These are phyloP conservation scores for Jaenimonas drosophilae DNA, from an alignment of 208 protist species.

Conservation along the genomic window DNA sequence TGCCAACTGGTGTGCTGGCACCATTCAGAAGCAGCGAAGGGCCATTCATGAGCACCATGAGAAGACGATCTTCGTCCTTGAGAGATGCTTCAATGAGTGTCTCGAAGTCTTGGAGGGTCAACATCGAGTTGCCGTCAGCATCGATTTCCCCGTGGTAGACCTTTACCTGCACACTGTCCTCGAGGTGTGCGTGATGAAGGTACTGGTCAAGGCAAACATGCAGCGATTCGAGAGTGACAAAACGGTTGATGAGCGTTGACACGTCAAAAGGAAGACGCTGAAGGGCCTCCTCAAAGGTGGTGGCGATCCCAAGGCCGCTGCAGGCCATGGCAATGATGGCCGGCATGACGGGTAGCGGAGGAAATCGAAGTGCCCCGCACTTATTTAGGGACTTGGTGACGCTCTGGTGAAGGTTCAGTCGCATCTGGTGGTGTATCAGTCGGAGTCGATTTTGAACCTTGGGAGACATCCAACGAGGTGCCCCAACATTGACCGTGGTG, in stretches of 20 bases:
- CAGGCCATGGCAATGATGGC: constrained; percentile 77
- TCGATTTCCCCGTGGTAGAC: constrained; percentile 49
- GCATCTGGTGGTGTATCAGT: too few species aligned
- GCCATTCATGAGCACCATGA: constrained; percentile 55
- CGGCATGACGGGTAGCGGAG: constrained; percentile 52
- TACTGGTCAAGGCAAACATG: constrained; percentile 60
- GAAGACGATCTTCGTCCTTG: constrained; percentile 11
- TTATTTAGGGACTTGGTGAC: too few species aligned
- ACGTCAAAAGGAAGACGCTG: constrained; percentile 65
- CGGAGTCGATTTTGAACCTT: too few species aligned
- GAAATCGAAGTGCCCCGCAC: too few species aligned
- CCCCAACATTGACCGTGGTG: too few species aligned
- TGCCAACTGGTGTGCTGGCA: constrained; percentile 56
- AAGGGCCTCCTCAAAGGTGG: constrained; percentile 75
- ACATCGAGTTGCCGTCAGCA: constrained; percentile 11
- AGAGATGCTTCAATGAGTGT: constrained; percentile 27
- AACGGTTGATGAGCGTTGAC: constrained; percentile 61
- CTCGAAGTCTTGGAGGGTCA: constrained; percentile 36
- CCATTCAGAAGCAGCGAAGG: constrained; percentile 53
- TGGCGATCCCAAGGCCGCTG: constrained; percentile 21
- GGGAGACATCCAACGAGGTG: too few species aligned
- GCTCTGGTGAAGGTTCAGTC: constrained; percentile 16
- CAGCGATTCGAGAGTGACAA: constrained; percentile 68
- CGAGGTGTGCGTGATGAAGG: constrained; percentile 22
- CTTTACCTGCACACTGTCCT: constrained; percentile 25